These are phyloP conservation scores for Pleurotus tuoliensis DNA, from an alignment of 768 basidiomycete genomes.

Conservation along the genomic window DNA sequence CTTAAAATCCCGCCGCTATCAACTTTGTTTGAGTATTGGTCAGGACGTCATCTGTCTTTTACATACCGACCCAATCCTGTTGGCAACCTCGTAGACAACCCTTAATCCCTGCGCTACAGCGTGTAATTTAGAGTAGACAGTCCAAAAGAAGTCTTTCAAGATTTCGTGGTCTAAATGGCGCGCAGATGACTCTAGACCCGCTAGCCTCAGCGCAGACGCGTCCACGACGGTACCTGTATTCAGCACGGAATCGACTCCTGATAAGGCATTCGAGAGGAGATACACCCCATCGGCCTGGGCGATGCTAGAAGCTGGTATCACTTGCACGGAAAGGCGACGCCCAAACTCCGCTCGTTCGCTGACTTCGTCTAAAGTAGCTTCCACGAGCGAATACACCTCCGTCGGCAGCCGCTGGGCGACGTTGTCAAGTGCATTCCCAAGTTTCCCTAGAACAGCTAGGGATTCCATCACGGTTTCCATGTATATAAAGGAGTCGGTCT, in stretches of 20 bases:
- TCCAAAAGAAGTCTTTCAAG: conserved; percentile 93
- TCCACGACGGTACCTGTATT: conserved; percentile 32
- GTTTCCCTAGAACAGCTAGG: conserved; percentile 85
- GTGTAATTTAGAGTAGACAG: conserved; percentile 90
- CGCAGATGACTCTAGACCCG: conserved; percentile 68
- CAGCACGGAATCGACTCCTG: conserved; percentile 16
- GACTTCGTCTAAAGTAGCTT: conserved; percentile 85
- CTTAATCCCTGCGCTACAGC: conserved; percentile 90
- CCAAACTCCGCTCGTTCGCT: conserved; percentile 85
- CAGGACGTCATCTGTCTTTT: neutral
- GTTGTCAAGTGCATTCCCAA: conserved; percentile 79
- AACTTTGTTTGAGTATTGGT: neutral
- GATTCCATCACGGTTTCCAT: conserved; percentile 92
- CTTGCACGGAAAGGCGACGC: conserved; percentile 37
- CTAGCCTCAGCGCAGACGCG: conserved; percentile 58
- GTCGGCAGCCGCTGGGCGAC: conserved; percentile 77
- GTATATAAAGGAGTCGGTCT: conserved; percentile 89
- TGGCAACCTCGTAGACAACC: conserved; percentile 86
- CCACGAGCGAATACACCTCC: conserved; percentile 84
- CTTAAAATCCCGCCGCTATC: conserved; percentile 84
- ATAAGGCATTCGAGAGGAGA: conserved; percentile 33
- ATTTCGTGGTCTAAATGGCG: conserved; percentile 81
- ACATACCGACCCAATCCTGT: conserved; percentile 87
- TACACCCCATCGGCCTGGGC: conserved; percentile 50
- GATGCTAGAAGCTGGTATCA: conserved; percentile 29